Evolutionary conservation across 352 stramenopile species (phyloP).

Genomic region (Elongisporangium anandrum): DNA sequence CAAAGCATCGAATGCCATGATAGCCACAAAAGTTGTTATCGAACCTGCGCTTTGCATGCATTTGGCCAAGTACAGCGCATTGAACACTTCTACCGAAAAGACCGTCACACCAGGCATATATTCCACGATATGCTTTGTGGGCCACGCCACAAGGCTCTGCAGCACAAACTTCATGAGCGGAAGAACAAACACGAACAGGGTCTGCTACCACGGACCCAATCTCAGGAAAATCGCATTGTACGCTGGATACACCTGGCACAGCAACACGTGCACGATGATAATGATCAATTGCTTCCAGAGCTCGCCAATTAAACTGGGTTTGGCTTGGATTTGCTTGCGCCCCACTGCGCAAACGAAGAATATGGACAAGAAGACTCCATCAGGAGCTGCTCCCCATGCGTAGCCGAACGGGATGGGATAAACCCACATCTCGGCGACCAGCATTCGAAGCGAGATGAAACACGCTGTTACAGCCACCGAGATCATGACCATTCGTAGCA

Average conservation of each 20-base stretch:
- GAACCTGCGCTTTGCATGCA: conserved; percentile 28
- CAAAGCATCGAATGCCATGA: conserved; percentile 7
- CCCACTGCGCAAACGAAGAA: conserved; percentile 14
- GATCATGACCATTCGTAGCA: conserved; percentile 2
- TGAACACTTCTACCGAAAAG: conserved; percentile 23
- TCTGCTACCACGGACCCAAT: not conserved
- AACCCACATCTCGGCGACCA: conserved; percentile 15
- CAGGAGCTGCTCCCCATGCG: conserved; percentile 11
- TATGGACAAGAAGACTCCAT: conserved; percentile 11
- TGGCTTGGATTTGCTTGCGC: too few species aligned
- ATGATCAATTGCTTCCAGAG: conserved; percentile 4
- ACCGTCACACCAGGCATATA: conserved; percentile 12
- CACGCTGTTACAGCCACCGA: conserved; percentile 9
- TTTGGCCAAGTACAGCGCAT: conserved; percentile 23
- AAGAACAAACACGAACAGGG: conserved; percentile 10
- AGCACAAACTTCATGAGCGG: conserved; percentile 16
- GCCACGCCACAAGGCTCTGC: conserved; percentile 15
- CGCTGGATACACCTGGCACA: conserved; percentile 14
- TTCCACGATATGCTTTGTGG: conserved; percentile 14
- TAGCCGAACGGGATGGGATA: conserved; percentile 23
- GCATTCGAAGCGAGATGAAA: conserved; percentile 1
- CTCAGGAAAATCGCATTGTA: conserved; percentile 10
- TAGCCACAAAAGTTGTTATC: conserved; percentile 8
- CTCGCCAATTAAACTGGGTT: too few species aligned
- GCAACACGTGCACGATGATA: conserved; percentile 5